Evolutionary conservation across 2,329 filamentous ascomycete genomes (phyloP), one percentile per base, ranked within the genome.

Genomic region (Talaromyces sp.): DNA sequence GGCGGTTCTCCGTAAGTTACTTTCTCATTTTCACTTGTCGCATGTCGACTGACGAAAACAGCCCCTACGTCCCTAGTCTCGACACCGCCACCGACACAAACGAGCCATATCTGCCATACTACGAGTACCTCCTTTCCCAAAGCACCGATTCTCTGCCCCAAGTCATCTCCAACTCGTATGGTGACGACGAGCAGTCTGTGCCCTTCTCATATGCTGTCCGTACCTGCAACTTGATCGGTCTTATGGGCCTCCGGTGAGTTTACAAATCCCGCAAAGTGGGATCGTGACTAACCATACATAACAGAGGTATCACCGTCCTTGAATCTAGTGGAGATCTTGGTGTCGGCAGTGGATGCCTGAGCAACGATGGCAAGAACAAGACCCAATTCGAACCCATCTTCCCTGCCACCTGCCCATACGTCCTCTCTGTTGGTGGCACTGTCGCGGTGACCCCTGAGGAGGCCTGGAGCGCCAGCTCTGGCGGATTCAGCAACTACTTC

Each of bases 51-150:
- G 29, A 54, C 8, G 17, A 79, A 80, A 8, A 78, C 86, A 46
- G 77, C 78, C 1, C 83, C 81, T 60, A 89, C 84, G 70, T 84
- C 80, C 80, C 79, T 0, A 80, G 83, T 58, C 66, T 77, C 9
- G 75, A 77, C 64, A 67, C 80, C 69, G 19, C 78, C 70, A 46
- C 66, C 63, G 80, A 86, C 63, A 74, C 75, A 8, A 87, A 88
- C 65, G 88, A 90, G 74, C 86, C 87, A 0, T 91, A 86, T 69
- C 77, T 90, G 2, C 82, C 81, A 11, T 85, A 87, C 70, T 79
- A 61, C 48, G 59, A 61, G 87, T 10, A 79, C 81, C 61, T 61
- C 11, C 27, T 61, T 38, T 57, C 59, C 10, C 59, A 57, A 55
- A 61, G 56, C 46, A n/a, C 27, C 14, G 59, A 79, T 65, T n/a